Evolutionary conservation across 2,329 filamentous ascomycete species (phyloP), one percentile per base, ranked within the genome.

Genomic region (Colletotrichum somersetense): DNA sequence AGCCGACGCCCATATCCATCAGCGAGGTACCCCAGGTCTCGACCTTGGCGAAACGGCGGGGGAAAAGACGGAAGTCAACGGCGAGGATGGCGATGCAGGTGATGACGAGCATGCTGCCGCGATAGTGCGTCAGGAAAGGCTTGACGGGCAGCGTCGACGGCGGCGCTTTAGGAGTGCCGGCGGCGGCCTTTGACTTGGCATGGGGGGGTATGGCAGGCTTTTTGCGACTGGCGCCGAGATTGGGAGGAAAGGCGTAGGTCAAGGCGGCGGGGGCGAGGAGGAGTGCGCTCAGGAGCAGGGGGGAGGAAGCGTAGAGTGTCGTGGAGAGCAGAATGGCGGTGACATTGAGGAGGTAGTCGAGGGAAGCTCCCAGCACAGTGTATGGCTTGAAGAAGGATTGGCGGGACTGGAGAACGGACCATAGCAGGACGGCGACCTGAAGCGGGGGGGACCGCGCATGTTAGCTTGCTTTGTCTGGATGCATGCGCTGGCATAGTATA

Each of bases 11-110:
- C 77, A 98, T 87, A 80, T 99, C 96, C 96, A 99, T 99, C 73
- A 99, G 85, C n/a, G 96, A 98, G 1, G 96, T 98, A 66, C 96
- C 96, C 94, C 96, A 99, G n/a, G 94, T 98, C 83, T 99, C 96
- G 2, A 97, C 96, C 84, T 99, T 99, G 69, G 95, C 96, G 80
- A 98, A 98, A 42, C 96, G 92, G 38, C 96, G 90, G 2, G 96
- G 96, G 78, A 99, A 99, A 71, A 98, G 87, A 23, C 88, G 91
- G 80, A 99, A 99, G 82, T 99, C 96, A 63, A 99, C 96, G 20
- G 96, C 96, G n/a, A 99, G 88, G 76, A 99, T 98, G 64, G 94
- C 93, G 57, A 96, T 84, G 78, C 94, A 97, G 10, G 96, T 99
- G 75, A 93, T 88, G 62, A 97, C 88, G 87, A 99, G 91, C 95